These are phyloP conservation scores for Penicillium parvum DNA, from an alignment of 495 filamentous ascomycete species.

Conservation along the genomic window DNA sequence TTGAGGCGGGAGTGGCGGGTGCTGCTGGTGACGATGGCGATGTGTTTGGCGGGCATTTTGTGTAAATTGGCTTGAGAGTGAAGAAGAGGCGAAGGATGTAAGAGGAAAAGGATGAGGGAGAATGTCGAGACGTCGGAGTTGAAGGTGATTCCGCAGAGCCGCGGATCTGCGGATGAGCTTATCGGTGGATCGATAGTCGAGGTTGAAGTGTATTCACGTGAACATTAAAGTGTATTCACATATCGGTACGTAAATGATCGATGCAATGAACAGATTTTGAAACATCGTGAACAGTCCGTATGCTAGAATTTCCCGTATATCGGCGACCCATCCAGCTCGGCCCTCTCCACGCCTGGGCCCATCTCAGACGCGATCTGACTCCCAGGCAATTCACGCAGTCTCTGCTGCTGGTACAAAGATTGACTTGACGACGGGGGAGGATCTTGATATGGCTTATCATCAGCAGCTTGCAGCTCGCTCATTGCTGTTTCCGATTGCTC, in stretches of 20 bases:
- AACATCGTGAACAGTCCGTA: too few species aligned
- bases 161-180: too few species aligned
- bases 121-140: too few species aligned
- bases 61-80: too few species aligned
- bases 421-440: neutral
- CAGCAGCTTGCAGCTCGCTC: neutral
- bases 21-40: constrained; percentile 28
- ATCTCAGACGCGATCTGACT: neutral
- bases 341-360: neutral
- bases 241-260: neutral
- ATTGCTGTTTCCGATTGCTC: neutral
- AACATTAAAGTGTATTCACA: too few species aligned
- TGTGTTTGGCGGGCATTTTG: constrained; percentile 22
- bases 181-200: too few species aligned
- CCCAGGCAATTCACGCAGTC: constrained; percentile 2
- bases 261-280: constrained; percentile 3
- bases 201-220: too few species aligned
- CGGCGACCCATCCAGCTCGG: constrained; percentile 1
- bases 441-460: neutral
- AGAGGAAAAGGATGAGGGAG: too few species aligned
- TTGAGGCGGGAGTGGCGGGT: constrained; percentile 25
- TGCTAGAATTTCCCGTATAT: too few species aligned
- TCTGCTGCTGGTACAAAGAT: neutral
- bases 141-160: too few species aligned
- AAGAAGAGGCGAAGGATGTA: too few species aligned